phyloP scores from a whole-genome alignment of 495 filamentous ascomycete species.

The Cercophora scortea region DNA sequence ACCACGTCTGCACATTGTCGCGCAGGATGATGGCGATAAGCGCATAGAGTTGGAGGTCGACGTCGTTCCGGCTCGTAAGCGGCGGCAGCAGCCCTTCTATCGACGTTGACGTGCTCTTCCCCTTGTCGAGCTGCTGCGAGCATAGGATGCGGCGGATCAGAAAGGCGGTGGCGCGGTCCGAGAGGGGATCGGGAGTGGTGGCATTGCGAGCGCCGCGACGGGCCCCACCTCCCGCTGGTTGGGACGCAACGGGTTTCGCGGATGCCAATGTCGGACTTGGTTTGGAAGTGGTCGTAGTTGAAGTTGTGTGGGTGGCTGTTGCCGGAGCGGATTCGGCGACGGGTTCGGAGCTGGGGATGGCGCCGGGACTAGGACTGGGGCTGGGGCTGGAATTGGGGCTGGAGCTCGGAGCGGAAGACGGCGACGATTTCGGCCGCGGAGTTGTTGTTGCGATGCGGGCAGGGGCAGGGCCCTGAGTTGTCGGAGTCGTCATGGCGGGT shows the following conservation, averaged over 20 bases:
- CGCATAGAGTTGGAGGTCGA: conserved; percentile 88
- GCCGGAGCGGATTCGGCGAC: not conserved
- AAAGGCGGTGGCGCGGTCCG: conserved; percentile 42
- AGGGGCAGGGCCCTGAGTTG: conserved; percentile 15
- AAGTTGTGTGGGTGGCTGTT: not conserved
- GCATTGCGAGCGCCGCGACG: conserved; percentile 23
- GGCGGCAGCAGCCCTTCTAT: conserved; percentile 80
- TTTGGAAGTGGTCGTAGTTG: too few relatives aligned
- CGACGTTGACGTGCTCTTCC: conserved; percentile 29
- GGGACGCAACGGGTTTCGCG: not conserved
- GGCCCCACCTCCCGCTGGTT: conserved; percentile 5
- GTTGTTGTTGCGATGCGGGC: conserved; percentile 18
- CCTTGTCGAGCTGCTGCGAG: conserved; percentile 37
- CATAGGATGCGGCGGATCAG: conserved; percentile 47
- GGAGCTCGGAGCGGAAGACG: not conserved
- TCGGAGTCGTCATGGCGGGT: conserved; percentile 17
- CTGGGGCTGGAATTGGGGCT: not conserved
- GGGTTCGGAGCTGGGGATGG: not conserved
- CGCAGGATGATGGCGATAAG: conserved; percentile 79
- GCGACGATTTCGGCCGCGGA: not conserved
- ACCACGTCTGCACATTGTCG: conserved; percentile 90
- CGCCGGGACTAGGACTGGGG: not conserved
- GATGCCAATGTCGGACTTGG: too few relatives aligned
- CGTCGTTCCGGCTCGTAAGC: conserved; percentile 83
- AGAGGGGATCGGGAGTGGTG: conserved; percentile 32